Conservation (phyloP, 1,284 basidiomycete genomes). For the Sporisorium exsertum region DNA sequence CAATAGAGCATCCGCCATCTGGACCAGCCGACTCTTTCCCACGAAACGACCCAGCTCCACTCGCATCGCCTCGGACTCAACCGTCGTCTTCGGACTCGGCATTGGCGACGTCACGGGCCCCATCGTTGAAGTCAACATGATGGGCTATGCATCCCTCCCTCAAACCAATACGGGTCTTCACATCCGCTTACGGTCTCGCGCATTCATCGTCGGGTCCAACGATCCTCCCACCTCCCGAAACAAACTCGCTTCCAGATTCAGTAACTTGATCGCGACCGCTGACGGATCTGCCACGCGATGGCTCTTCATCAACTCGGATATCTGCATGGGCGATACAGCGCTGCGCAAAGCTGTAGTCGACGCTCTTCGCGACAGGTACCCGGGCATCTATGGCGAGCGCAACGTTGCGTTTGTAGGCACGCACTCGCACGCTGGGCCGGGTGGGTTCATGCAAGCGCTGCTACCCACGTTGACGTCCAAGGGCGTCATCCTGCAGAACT, state of each 20-base stretch:
- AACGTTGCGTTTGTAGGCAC: conserved; percentile 83
- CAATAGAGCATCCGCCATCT: not conserved
- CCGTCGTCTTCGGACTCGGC: conserved; percentile 70
- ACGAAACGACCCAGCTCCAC: not conserved
- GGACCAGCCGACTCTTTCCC: conserved; percentile 8
- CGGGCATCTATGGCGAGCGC: conserved; percentile 76
- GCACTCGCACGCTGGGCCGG: conserved; percentile 82
- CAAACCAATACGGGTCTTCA: conserved; percentile 83
- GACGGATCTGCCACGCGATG: conserved; percentile 71
- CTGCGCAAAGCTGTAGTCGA: conserved; percentile 78
- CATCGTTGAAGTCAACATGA: conserved; percentile 70
- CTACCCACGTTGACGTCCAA: conserved; percentile 81
- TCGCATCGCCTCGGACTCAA: not conserved
- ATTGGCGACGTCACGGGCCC: conserved; percentile 81
- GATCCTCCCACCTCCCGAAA: not conserved
- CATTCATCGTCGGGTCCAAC: conserved; percentile 77
- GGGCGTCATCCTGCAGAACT: conserved; percentile 76
- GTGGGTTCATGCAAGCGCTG: conserved; percentile 79
- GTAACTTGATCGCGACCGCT: conserved; percentile 41
- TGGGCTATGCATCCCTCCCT: conserved; percentile 79
- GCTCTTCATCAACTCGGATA: conserved; percentile 81
- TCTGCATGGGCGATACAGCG: conserved; percentile 77
- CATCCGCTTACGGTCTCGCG: conserved; percentile 81
- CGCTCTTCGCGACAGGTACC: conserved; percentile 74
- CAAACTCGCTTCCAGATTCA: conserved; percentile 12